Base-by-base conservation (phyloP, 768 basidiomycete species). In the Chalciporus chontae region DNA sequence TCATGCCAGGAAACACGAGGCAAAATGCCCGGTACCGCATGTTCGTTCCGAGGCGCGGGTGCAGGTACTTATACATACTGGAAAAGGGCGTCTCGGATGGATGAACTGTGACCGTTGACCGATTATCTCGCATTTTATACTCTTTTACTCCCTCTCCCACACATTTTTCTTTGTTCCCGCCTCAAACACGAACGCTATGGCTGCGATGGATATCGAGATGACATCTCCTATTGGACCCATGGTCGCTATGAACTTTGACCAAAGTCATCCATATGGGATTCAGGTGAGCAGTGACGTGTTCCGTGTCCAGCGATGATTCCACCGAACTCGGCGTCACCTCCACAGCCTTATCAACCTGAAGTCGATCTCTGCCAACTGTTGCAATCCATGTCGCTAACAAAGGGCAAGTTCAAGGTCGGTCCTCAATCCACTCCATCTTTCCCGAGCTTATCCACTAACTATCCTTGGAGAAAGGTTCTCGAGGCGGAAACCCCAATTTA, bases 291-390 rank as follows among this genome's bases (percentile, higher is more conserved):
- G 8, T 40, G 13, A 31, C 18, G 15, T 40, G 17, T 40, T n/a
- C 21, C 21, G 21, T 21, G 21, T 21, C 17, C 21, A 31, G 11
- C 34, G 8, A 41, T 5, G 31, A 26, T 17, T 23, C 8, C 1
- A 42, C 48, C 39, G 3, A 9, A 31, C 31, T 53, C 46, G 34
- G 41, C 58, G 36, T 52, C 43, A 38, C 27, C 19, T 24, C 11
- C 36, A 10, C 37, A 68, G 66, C 49, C 53, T 38, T 69, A 61
- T 51, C 59, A 60, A 36, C 46, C 66, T 15, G 66, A 69, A 6
- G 63, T 77, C 50, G 78, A 83, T 62, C 68, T 84, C 23, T 83
- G 81, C 59, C 70, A 73, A 41, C 66, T 83, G 0, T 50, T 84
- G 32, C 74, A 77, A 43, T 71, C 73, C 14, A 74, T 83, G 76